phyloP scores from a whole-genome alignment of 306 rosid species.

The Rubus idaeus region DNA sequence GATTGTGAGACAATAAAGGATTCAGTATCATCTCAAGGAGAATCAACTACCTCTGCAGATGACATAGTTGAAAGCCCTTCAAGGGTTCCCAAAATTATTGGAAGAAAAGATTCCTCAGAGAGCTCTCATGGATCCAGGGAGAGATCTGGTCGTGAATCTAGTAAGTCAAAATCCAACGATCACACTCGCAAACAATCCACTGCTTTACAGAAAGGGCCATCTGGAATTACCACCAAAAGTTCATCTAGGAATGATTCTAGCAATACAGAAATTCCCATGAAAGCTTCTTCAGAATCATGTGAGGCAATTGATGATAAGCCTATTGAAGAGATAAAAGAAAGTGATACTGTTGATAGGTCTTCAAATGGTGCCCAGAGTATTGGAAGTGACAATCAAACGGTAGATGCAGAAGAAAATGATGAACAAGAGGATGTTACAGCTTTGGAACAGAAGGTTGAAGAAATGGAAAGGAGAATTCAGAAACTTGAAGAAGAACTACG shows the following conservation, averaged over 20 bases:
- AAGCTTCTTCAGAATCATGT: slow-evolving; percentile 53
- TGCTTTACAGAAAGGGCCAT: slow-evolving; percentile 39
- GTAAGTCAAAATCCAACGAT: slow-evolving; percentile 42
- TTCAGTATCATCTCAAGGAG: slow-evolving; percentile 74
- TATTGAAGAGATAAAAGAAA: slow-evolving; percentile 46
- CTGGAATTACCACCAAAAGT: slow-evolving; percentile 36
- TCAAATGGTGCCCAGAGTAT: slow-evolving; percentile 44
- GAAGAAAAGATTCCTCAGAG: slow-evolving; percentile 41
- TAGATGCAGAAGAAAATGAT: slow-evolving; percentile 43
- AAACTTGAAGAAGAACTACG: slow-evolving; percentile 94
- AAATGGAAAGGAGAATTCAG: slow-evolving; percentile 76
- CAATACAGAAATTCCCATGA: slow-evolving; percentile 38
- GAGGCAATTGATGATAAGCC: slow-evolving; percentile 57
- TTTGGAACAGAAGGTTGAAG: slow-evolving; percentile 51
- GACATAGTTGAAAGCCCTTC: slow-evolving; percentile 57
- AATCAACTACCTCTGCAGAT: slow-evolving; percentile 52
- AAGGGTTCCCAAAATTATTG: slow-evolving; percentile 39
- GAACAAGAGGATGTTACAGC: slow-evolving; percentile 42
- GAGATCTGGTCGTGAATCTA: slow-evolving; percentile 32
- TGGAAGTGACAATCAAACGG: slow-evolving; percentile 40
- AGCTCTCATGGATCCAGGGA: slow-evolving; percentile 44
- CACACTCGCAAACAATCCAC: slow-evolving; percentile 42
- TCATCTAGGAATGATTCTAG: slow-evolving; percentile 37
- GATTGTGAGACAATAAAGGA: slow-evolving; percentile 70
- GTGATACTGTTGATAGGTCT: slow-evolving; percentile 51